Base-by-base conservation (phyloP, 768 basidiomycete genomes). In the Xerocomus spinulosus region DNA sequence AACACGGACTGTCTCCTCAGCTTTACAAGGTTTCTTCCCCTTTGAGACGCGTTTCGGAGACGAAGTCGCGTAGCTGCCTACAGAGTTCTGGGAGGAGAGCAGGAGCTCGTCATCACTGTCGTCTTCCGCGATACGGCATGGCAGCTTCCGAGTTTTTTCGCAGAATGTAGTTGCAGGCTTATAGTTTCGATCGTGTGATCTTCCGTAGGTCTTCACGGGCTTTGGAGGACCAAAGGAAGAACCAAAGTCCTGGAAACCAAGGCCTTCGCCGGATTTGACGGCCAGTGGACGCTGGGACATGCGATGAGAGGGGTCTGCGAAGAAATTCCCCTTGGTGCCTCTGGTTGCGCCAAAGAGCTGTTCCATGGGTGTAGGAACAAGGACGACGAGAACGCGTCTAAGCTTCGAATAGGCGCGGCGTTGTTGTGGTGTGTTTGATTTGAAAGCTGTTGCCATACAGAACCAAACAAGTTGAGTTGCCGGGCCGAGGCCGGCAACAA, bases 41-140 rank as follows among this genome's bases (percentile, higher is more conserved):
- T 50, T 57, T 20, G 20, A 23, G 17, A 42, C 49, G 49, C 49
- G 55, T 44, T 54, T 57, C n/a, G 42, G 5, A 5, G 49, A 7
- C 24, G 46, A 33, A 6, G 49, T 40, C 59, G 42, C 44, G 58
- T 54, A 26, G 24, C 8, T 26, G 2, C 17, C 42, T 32, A 34
- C 35, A 13, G 64, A 61, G 33, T 24, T 45, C 42, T 66, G 61
- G 2, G 64, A 63, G 3, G 56, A 57, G 4, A 66, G 50, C 32
- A 64, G 51, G 24, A 67, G 44, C 18, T 67, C 67, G 34, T 67
- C 65, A 2, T 64, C 60, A 28, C 67, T 68, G 28, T 58, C 55
- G 18, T 54, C 44, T 20, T 41, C 48, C n/a, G 21, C 4, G 20
- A 28, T 28, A 10, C 26, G 26, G 26, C 6, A 6, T 28, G 5